A percentile compares a stretch with the other conserved stretches of the same genome.
Evolutionary conservation across 2,329 filamentous ascomycete species (phyloP).

Genomic region (Penicillium paneum): DNA sequence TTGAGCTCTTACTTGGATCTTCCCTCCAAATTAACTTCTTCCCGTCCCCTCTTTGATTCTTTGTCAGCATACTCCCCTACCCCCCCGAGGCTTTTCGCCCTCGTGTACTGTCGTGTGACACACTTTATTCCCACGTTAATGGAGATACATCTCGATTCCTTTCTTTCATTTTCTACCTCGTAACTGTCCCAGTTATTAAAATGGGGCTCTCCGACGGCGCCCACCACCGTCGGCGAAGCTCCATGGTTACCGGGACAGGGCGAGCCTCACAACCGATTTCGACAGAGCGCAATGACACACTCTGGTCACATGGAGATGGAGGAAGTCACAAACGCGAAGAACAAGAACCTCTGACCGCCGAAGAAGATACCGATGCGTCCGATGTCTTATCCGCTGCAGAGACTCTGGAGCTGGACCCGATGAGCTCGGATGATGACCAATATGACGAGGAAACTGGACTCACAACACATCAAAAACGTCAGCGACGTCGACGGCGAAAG

Average conservation of each 20-base stretch:
- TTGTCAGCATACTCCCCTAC: conserved; percentile 9
- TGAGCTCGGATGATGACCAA: conserved; percentile 69
- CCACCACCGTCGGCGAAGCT: conserved; percentile 41
- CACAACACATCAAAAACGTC: conserved; percentile 65
- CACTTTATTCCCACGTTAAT: conserved; percentile 17
- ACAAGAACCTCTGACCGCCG: conserved; percentile 32
- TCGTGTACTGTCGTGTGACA: conserved; percentile 17
- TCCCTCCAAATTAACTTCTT: not conserved
- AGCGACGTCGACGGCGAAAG: conserved; percentile 64
- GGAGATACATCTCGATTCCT: conserved; percentile 11
- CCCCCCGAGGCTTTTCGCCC: not conserved
- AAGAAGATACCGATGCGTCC: conserved; percentile 37
- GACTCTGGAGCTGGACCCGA: conserved; percentile 55
- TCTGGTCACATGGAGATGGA: conserved; percentile 24
- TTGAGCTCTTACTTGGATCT: not conserved
- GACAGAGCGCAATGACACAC: conserved; percentile 36
- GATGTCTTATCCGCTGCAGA: conserved; percentile 44
- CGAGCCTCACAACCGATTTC: conserved; percentile 46
- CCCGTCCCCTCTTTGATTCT: not conserved
- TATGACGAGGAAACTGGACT: conserved; percentile 90
- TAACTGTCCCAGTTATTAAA: conserved; percentile 13
- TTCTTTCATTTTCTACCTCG: conserved; percentile 11
- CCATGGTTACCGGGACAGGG: conserved; percentile 43
- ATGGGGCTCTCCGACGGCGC: conserved; percentile 36
- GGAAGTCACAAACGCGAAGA: conserved; percentile 32